Evolutionary conservation across 305 asterid species (phyloP).

Genomic region (Fraxinus sp.): DNA sequence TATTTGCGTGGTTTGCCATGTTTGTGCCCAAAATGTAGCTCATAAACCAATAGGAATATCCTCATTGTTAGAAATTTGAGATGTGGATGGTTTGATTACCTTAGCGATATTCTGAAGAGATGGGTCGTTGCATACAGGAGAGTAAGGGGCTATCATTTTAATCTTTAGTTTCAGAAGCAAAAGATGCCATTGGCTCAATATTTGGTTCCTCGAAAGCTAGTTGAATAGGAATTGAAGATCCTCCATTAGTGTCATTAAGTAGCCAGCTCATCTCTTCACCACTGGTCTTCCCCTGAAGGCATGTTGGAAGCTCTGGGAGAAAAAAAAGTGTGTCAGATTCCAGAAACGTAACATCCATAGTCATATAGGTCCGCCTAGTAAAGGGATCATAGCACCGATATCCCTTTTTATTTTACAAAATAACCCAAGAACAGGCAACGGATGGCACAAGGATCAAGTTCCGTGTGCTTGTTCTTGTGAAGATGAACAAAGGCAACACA

Average conservation of each 20-base stretch:
- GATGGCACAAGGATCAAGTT: no score
- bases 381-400: background rate
- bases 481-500: background rate
- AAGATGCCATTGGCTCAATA: background rate
- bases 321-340: background rate
- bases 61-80: background rate
- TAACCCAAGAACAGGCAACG: no score
- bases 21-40: background rate
- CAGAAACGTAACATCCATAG: background rate
- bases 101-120: background rate
- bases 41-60: background rate
- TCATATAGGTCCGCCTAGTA: background rate
- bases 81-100: background rate
- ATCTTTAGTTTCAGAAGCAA: background rate
- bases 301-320: background rate
- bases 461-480: background rate
- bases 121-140: background rate
- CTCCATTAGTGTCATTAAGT: background rate
- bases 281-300: background rate
- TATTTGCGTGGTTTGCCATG: background rate
- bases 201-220: background rate
- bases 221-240: background rate
- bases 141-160: background rate
- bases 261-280: background rate
- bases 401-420: background rate